Conservation (phyloP, 352 stramenopile genomes). For the Thalassiosira ordinaria region DNA sequence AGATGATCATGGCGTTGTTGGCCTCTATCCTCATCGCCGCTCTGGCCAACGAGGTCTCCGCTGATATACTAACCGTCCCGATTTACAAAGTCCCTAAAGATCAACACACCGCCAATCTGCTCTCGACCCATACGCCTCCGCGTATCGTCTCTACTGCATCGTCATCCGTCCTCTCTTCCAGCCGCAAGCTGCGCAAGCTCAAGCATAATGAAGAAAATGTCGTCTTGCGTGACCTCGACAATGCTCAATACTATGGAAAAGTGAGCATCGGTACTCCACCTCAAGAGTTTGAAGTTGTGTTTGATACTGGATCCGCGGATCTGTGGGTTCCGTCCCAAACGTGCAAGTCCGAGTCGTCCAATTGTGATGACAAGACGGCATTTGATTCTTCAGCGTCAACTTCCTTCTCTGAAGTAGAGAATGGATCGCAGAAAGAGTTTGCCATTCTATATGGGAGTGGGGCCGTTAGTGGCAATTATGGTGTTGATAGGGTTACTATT, state of each 20-base stretch:
- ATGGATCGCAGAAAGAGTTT: conserved; percentile 88
- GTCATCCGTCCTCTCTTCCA: background rate
- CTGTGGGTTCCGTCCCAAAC: conserved; percentile 92
- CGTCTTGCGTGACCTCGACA: conserved; percentile 88
- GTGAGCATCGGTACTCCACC: conserved; percentile 91
- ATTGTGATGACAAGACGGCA: conserved; percentile 89
- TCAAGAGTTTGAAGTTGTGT: conserved; percentile 95
- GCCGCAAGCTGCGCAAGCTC: conserved; percentile 8
- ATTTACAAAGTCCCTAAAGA: conserved; percentile 45
- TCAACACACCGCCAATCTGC: conserved; percentile 33
- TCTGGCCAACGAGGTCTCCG: background rate
- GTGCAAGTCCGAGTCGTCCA: conserved; percentile 85
- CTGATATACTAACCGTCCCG: conserved; percentile 15
- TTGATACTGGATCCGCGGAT: conserved; percentile 95
- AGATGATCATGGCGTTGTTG: too few relatives aligned
- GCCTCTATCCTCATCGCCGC: conserved; percentile 1
- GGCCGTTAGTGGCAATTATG: conserved; percentile 89
- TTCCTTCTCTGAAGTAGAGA: conserved; percentile 89
- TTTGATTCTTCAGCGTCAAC: conserved; percentile 81
- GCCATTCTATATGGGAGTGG: conserved; percentile 91
- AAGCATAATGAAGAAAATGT: conserved; percentile 39
- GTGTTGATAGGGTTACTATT: conserved; percentile 72
- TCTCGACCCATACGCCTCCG: conserved; percentile 16
- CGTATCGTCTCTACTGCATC: background rate
- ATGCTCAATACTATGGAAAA: conserved; percentile 92